A percentile compares a stretch with the other conserved stretches of the same genome.
Conservation (phyloP, 177 flowering plant genomes). For the Telopea speciosissima region DNA sequence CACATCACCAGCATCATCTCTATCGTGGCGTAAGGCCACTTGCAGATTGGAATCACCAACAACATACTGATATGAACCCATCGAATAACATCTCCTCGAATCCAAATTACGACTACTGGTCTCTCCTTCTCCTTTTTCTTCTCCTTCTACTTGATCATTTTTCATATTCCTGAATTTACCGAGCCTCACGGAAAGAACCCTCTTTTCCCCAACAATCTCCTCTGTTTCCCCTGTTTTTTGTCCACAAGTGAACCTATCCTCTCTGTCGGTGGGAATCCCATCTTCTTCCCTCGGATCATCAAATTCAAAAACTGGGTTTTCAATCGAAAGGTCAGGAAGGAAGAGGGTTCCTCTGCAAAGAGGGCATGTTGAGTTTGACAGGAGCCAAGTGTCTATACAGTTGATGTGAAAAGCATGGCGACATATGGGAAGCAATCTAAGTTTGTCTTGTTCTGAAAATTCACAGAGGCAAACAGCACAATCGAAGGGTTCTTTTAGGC, state of each 20-base stretch:
- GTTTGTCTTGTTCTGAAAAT: slow-evolving; percentile 53
- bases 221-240: slow-evolving; percentile 32
- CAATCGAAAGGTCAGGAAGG: slow-evolving; percentile 22
- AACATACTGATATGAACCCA: slow-evolving; percentile 85
- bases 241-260: slow-evolving; percentile 20
- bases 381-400: slow-evolving; percentile 89
- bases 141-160: slow-evolving; percentile 23
- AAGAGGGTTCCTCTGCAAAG: slow-evolving; percentile 60
- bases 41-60: slow-evolving; percentile 48
- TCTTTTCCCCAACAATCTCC: slow-evolving; percentile 34
- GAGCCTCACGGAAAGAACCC: slow-evolving; percentile 67
- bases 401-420: slow-evolving; percentile 80
- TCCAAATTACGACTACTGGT: slow-evolving; percentile 53
- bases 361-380: slow-evolving; percentile 85
- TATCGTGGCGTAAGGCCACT: slow-evolving; percentile 42
- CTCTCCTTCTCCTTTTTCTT: slow-evolving; percentile 27
- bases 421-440: slow-evolving; percentile 70
- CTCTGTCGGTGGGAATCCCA: slow-evolving; percentile 29
- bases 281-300: slow-evolving; percentile 29
- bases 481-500: slow-evolving; percentile 72
- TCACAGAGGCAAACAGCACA: slow-evolving; percentile 88
- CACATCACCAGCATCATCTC: slow-evolving; percentile 14
- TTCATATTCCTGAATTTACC: slow-evolving; percentile 65
- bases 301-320: slow-evolving; percentile 32
- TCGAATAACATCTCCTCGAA: slow-evolving; percentile 81